Evolutionary conservation across 208 protist species (phyloP), one percentile per base, ranked within the genome.

Genomic region (Porcisia hertigi): DNA sequence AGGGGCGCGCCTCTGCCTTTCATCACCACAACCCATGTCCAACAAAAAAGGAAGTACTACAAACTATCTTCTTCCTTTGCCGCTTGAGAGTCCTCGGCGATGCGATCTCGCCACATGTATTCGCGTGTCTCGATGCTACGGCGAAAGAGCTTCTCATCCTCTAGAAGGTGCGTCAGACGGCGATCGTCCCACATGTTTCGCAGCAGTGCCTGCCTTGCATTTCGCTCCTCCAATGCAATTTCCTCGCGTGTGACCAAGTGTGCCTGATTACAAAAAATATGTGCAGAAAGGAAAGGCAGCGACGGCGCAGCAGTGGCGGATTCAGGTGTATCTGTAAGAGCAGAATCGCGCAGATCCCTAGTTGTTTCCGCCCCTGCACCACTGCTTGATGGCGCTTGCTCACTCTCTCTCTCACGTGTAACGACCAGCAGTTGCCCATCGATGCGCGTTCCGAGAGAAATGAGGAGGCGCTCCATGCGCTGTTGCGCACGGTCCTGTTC

Each of bases 401-500:
- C n/a, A 25, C 23, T 14, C 3, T 57, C 64, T 18, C 53, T 2
- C n/a, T 65, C 71, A 36, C 8, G 23, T 36, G 47, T 52, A 2
- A 69, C 9, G 1, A 16, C 30, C 16, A 67, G 71, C 11, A 70
- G 11, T 16, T 73, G 65, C 18, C 45, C 74, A 25, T 81, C 73
- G 14, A 89, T 49, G 25, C 77, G 77, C 16, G 84, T 58, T 4
- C 82, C 69, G 18, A 93, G 67, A 34, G 74, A 73, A 53, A 71
- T 73, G n/a, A 90, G 62, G 7, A 93, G 84, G 2, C 54, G 71
- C 11, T 72, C 41, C 18, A 92, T 81, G n/a, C 90, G 90, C 54
- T 83, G 86, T 53, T 90, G 71, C 23, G 88, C 77, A n/a, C 90
- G 87, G 34, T 85, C 73, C 12, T 86, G 87, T 79, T 94, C 88